phyloP scores from a whole-genome alignment of 2,329 filamentous ascomycete genomes.

The Bipolaris oryzae region DNA sequence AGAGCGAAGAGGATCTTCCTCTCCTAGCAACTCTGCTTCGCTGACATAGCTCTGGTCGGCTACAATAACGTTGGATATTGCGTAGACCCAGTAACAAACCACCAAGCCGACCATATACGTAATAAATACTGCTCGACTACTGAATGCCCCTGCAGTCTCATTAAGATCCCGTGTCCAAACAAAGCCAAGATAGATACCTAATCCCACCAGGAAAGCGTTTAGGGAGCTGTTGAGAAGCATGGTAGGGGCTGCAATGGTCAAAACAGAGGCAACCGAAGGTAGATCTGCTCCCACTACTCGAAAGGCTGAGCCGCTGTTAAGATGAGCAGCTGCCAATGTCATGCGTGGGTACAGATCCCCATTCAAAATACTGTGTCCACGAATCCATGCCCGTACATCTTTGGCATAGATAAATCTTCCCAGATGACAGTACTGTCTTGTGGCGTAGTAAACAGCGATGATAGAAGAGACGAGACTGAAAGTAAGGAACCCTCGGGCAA shows the following conservation, averaged over 20 bases:
- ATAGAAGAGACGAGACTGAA: neutral
- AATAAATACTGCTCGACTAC: neutral
- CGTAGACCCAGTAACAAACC: neutral
- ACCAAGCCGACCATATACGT: neutral
- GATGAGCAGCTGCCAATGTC: neutral
- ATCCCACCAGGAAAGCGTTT: neutral
- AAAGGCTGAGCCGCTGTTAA: neutral
- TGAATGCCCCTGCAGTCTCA: neutral
- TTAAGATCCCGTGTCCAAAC: slow-evolving; percentile 2
- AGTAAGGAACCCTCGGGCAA: neutral
- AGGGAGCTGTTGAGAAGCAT: neutral
- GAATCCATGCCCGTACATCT: neutral
- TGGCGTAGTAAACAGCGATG: slow-evolving; percentile 1
- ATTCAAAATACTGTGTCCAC: too few relatives aligned
- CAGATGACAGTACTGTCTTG: neutral
- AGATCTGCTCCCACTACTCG: neutral
- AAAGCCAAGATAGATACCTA: slow-evolving; percentile 1
- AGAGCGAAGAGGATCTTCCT: neutral
- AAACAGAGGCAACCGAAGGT: neutral
- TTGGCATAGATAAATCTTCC: neutral
- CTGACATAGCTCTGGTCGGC: neutral
- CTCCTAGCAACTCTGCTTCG: neutral
- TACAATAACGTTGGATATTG: neutral
- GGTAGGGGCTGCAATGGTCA: neutral
- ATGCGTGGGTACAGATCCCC: too few relatives aligned